phyloP scores from a whole-genome alignment of 768 basidiomycete genomes.

The Trametes cubensis region DNA sequence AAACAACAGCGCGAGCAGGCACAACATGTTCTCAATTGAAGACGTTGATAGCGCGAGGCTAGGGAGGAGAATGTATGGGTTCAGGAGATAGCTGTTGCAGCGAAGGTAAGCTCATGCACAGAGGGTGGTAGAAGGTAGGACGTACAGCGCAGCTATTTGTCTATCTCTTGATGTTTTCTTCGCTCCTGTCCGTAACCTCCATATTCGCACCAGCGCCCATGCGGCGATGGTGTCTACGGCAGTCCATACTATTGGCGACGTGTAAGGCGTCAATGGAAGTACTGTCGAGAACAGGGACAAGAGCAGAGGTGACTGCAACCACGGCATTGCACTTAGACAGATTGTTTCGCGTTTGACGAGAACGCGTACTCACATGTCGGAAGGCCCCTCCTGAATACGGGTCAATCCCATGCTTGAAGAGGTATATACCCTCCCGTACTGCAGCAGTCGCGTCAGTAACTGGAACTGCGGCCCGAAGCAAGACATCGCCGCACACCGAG shows the following conservation, averaged over 20 bases:
- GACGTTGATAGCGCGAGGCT: slow-evolving; percentile 83
- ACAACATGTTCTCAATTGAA: slow-evolving; percentile 75
- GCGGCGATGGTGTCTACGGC: slow-evolving; percentile 68
- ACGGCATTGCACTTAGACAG: neutral
- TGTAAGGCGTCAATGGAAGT: slow-evolving; percentile 52
- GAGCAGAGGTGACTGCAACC: slow-evolving; percentile 75
- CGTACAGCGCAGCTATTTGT: slow-evolving; percentile 69
- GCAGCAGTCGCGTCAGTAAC: slow-evolving; percentile 23
- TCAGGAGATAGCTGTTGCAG: slow-evolving; percentile 72
- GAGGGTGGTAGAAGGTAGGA: slow-evolving; percentile 15
- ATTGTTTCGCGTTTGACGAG: neutral
- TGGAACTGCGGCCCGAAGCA: slow-evolving; percentile 1
- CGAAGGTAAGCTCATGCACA: slow-evolving; percentile 13
- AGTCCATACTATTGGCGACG: slow-evolving; percentile 69
- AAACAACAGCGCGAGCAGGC: slow-evolving; percentile 68
- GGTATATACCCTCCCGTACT: slow-evolving; percentile 92
- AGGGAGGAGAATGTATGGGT: slow-evolving; percentile 85
- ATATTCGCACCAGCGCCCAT: slow-evolving; percentile 67
- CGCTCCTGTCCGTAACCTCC: slow-evolving; percentile 62
- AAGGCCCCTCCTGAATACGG: slow-evolving; percentile 89
- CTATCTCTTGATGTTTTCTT: slow-evolving; percentile 53
- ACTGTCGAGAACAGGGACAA: slow-evolving; percentile 76
- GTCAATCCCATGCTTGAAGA: slow-evolving; percentile 75
- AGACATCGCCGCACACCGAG: slow-evolving; percentile 58
- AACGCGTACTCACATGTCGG: slow-evolving; percentile 66